Percentiles rank a stretch among this genome's conserved stretches.
Conservation (phyloP, 2,329 filamentous ascomycete genomes). For the Diaporthe sp. region DNA sequence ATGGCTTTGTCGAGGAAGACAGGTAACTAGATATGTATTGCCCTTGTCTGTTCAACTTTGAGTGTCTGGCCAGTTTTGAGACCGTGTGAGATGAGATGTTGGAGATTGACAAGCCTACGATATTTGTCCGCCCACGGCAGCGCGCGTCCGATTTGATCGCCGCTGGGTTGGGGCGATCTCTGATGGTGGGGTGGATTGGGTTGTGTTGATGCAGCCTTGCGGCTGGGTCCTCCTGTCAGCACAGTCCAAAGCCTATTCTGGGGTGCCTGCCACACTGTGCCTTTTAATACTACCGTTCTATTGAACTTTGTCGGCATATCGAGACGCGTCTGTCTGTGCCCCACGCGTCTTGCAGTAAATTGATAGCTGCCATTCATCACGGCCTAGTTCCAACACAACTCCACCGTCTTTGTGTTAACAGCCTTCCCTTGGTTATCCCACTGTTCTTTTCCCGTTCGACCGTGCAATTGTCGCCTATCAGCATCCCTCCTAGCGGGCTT, state of each 20-base stretch:
- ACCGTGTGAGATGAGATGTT: not conserved
- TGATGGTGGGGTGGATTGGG: constrained; percentile 11
- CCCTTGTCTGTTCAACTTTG: not conserved
- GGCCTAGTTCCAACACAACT: not conserved
- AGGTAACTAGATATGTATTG: not conserved
- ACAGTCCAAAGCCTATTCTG: not conserved
- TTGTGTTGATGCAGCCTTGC: constrained; percentile 18
- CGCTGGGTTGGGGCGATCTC: constrained; percentile 12
- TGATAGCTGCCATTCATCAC: not conserved
- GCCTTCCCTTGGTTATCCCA: not conserved
- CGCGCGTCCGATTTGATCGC: constrained; percentile 28
- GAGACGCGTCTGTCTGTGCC: constrained; percentile 13
- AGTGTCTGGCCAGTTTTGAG: not conserved
- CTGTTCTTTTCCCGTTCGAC: not conserved
- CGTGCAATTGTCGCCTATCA: not conserved
- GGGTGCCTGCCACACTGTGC: constrained; percentile 12
- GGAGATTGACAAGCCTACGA: not conserved
- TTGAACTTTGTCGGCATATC: constrained; percentile 1
- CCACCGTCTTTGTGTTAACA: not conserved
- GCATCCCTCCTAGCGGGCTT: not conserved
- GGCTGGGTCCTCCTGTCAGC: constrained; percentile 1
- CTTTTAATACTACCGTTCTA: not conserved
- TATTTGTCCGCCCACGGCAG: not conserved
- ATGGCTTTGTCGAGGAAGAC: not conserved
- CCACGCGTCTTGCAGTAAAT: constrained; percentile 8